Percentiles rank a stretch among this genome's conserved stretches.
These are phyloP conservation scores for Phaeoacremonium minimum DNA, from an alignment of 2,329 filamentous ascomycete genomes.

Conservation along the genomic window DNA sequence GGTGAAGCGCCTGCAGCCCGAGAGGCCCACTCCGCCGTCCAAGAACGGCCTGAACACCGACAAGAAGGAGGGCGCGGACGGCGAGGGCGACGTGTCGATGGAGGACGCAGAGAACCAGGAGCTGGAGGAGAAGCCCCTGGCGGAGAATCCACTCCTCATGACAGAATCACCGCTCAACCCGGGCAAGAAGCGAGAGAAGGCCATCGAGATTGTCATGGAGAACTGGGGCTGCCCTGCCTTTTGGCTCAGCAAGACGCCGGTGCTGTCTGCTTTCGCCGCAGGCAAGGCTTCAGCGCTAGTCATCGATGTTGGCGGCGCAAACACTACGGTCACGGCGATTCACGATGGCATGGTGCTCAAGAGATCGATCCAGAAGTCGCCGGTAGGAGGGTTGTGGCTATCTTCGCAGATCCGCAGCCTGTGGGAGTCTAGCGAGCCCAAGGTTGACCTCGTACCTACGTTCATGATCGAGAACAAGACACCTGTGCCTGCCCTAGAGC, in stretches of 20 bases:
- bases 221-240: constrained; percentile 94
- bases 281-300: constrained; percentile 93
- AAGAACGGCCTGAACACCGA: constrained; percentile 78
- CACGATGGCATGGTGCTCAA: constrained; percentile 94
- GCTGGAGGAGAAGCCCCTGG: constrained; percentile 66
- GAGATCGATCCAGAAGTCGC: constrained; percentile 81
- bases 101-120: constrained; percentile 49
- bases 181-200: constrained; percentile 83
- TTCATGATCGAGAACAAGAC: constrained; percentile 86
- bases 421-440: constrained; percentile 65
- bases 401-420: constrained; percentile 82
- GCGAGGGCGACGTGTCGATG: constrained; percentile 58
- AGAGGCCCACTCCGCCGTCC: constrained; percentile 62
- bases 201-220: constrained; percentile 95
- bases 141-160: constrained; percentile 87
- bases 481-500: constrained; percentile 78
- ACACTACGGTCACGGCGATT: constrained; percentile 83
- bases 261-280: constrained; percentile 85
- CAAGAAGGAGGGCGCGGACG: constrained; percentile 49
- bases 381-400: constrained; percentile 83
- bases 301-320: constrained; percentile 84
- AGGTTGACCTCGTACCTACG: constrained; percentile 74
- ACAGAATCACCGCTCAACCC: constrained; percentile 94
- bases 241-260: constrained; percentile 84
- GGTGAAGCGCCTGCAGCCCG: constrained; percentile 79